phyloP scores from a whole-genome alignment of 2,329 filamentous ascomycete genomes.

The Bipolaris zeicola region DNA sequence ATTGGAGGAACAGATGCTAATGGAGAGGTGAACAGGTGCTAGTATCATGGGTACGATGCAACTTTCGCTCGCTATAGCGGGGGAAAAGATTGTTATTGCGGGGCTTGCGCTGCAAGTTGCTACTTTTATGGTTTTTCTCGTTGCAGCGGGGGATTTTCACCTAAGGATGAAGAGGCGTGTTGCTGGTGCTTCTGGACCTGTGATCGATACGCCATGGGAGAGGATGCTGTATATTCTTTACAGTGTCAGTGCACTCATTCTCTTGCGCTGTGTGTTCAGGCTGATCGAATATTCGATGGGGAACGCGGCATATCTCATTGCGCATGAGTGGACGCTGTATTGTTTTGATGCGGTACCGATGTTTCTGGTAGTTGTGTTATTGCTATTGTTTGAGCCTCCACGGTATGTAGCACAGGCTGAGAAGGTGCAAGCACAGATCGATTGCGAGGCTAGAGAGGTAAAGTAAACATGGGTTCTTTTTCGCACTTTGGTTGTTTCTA shows the following conservation, averaged over 20 bases:
- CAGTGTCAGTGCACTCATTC: slow-evolving; percentile 53
- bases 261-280: slow-evolving; percentile 58
- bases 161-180: slow-evolving; percentile 24
- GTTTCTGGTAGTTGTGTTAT: slow-evolving; percentile 50
- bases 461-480: background rate
- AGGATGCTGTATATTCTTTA: slow-evolving; percentile 52
- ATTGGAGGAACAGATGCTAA: background rate
- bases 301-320: slow-evolving; percentile 52
- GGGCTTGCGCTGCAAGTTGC: slow-evolving; percentile 43
- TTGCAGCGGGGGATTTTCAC: slow-evolving; percentile 39
- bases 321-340: slow-evolving; percentile 55
- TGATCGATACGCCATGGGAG: slow-evolving; percentile 21
- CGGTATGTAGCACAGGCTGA: slow-evolving; percentile 19
- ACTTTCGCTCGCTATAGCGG: slow-evolving; percentile 36
- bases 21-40: slow-evolving; percentile 22
- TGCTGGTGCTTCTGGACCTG: background rate
- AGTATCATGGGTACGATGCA: slow-evolving; percentile 45
- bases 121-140: slow-evolving; percentile 41
- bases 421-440: background rate
- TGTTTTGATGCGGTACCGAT: slow-evolving; percentile 56
- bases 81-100: slow-evolving; percentile 43
- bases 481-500: no score
- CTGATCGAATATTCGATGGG: slow-evolving; percentile 58
- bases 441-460: background rate
- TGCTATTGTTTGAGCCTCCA: slow-evolving; percentile 37